A percentile compares a stretch with the other conserved stretches of the same genome.
These are phyloP conservation scores for Blepharisma stoltei DNA, from an alignment of 73 alveolate genomes.

Conservation along the genomic window DNA sequence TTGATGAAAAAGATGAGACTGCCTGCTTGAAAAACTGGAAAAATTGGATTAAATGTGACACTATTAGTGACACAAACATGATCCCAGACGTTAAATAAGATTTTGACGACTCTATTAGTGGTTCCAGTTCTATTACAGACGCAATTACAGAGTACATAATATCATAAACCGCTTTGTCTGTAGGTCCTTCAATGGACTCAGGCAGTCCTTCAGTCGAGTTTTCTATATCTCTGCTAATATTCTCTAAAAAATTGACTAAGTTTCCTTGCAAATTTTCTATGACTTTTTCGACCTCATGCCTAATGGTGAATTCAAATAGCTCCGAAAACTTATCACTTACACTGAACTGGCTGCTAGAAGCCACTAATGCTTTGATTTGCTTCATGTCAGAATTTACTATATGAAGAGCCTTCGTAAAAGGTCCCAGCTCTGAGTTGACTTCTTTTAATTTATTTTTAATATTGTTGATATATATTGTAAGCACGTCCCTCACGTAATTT, in stretches of 20 bases:
- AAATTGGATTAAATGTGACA: slow-evolving; percentile 22
- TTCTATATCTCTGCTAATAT: neutral
- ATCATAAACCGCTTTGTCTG: slow-evolving; percentile 21
- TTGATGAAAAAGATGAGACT: neutral
- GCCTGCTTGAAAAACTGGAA: slow-evolving; percentile 15
- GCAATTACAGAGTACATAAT: neutral
- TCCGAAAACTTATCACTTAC: neutral
- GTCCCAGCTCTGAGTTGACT: neutral
- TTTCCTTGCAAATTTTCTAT: slow-evolving; percentile 1
- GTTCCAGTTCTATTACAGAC: slow-evolving; percentile 3
- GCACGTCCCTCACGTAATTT: neutral
- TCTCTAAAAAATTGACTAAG: neutral
- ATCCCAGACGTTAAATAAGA: neutral
- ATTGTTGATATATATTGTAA: neutral
- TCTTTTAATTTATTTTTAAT: slow-evolving; percentile 15
- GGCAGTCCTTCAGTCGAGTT: neutral
- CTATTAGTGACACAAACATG: slow-evolving; percentile 25
- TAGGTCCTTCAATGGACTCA: slow-evolving; percentile 7
- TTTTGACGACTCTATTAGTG: neutral
- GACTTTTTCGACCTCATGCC: slow-evolving; percentile 4
- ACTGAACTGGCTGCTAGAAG: neutral
- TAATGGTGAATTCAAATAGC: slow-evolving; percentile 2
- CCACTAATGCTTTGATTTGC: neutral
- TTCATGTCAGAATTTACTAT: neutral
- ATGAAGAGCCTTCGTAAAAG: neutral